Conservation (phyloP, 345 rosid genomes). For the Heritiera littoralis region DNA sequence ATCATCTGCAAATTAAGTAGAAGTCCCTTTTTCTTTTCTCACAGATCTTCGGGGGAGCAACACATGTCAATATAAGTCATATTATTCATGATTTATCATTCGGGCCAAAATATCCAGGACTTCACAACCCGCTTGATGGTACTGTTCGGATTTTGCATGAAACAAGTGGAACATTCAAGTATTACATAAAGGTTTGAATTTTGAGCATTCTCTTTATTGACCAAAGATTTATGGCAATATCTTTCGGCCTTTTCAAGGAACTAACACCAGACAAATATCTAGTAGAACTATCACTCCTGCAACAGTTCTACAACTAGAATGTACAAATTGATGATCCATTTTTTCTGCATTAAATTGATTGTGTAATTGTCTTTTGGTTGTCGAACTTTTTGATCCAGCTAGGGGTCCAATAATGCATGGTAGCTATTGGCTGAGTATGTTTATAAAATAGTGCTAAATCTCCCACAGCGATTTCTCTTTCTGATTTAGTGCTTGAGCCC, state of each 20-base stretch:
- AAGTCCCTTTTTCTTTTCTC: conserved; percentile 17
- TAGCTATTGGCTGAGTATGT: background rate
- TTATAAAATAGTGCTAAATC: background rate
- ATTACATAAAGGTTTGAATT: conserved; percentile 81
- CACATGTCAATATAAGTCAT: conserved; percentile 88
- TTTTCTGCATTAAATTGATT: conserved; percentile 7
- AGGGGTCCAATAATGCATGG: background rate
- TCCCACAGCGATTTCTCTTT: background rate
- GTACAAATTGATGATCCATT: conserved; percentile 7
- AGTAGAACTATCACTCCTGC: background rate
- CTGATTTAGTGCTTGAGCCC: background rate
- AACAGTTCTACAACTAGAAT: background rate
- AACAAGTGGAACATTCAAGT: conserved; percentile 90
- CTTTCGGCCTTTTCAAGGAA: background rate
- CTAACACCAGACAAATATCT: background rate
- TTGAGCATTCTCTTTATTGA: conserved; percentile 11
- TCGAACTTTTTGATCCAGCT: background rate
- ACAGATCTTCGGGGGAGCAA: conserved; percentile 91
- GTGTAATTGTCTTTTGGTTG: background rate
- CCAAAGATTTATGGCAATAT: background rate
- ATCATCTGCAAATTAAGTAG: background rate
- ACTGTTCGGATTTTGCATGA: conserved; percentile 66
- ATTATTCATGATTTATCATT: conserved; percentile 83
- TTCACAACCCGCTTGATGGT: conserved; percentile 95
- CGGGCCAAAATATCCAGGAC: conserved; percentile 94